Evolutionary conservation across 1,139 yeast species (phyloP).

Genomic region (Yamadazyma trypodendri): DNA sequence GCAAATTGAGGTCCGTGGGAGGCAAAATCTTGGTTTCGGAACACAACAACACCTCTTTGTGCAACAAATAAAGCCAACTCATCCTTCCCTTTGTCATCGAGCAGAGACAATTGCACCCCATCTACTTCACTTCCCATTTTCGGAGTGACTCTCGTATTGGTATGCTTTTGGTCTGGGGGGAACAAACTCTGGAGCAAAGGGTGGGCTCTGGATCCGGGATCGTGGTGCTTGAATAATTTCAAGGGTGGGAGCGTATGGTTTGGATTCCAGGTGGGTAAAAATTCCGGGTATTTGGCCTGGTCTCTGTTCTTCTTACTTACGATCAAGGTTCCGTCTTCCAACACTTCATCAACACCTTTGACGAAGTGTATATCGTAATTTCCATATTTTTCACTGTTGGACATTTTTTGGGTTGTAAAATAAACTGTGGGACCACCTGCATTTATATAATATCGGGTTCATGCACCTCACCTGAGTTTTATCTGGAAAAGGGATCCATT

Average conservation of each 20-base stretch:
- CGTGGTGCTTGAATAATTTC: slow-evolving; percentile 47
- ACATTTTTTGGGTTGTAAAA: slow-evolving; percentile 7
- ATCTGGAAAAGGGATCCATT: slow-evolving; percentile 6
- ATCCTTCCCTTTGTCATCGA: slow-evolving; percentile 50
- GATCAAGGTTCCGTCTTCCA: slow-evolving; percentile 36
- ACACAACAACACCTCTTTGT: slow-evolving; percentile 63
- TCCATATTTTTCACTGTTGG: slow-evolving; percentile 24
- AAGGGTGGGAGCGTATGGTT: slow-evolving; percentile 44
- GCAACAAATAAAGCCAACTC: slow-evolving; percentile 64
- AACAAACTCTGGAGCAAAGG: slow-evolving; percentile 49
- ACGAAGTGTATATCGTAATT: slow-evolving; percentile 44
- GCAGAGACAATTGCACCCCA: slow-evolving; percentile 54
- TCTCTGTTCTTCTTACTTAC: slow-evolving; percentile 28
- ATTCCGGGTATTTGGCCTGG: slow-evolving; percentile 35
- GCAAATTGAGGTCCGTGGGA: slow-evolving; percentile 53
- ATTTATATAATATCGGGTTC: slow-evolving; percentile 7
- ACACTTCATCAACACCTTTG: slow-evolving; percentile 39
- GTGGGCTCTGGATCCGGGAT: slow-evolving; percentile 57
- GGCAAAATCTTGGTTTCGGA: slow-evolving; percentile 62
- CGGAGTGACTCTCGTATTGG: slow-evolving; percentile 49
- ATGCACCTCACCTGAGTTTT: slow-evolving; percentile 10
- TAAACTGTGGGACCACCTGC: background rate
- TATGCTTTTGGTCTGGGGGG: slow-evolving; percentile 26
- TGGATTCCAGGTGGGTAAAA: slow-evolving; percentile 52
- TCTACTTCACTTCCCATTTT: slow-evolving; percentile 61